These are phyloP conservation scores for Prototheca cutis DNA, from an alignment of 163 green algal species.

Conservation along the genomic window DNA sequence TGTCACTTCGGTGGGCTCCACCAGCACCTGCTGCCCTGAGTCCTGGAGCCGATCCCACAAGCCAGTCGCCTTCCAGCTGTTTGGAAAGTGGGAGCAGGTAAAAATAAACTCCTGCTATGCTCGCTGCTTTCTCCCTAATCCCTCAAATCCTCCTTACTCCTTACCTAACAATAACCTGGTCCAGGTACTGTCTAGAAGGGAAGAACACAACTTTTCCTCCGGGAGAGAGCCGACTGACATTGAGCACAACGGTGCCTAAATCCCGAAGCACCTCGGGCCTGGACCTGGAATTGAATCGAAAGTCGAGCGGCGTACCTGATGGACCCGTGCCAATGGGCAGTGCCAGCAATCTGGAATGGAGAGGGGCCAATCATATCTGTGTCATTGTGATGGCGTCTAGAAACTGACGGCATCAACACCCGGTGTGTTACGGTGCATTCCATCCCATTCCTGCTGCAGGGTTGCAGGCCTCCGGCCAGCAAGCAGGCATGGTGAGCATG, in stretches of 20 bases:
- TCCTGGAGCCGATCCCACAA: constrained; percentile 24
- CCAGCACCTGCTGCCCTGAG: constrained; percentile 46
- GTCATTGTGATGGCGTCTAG: too few species aligned
- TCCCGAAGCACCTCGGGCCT: constrained; percentile 52
- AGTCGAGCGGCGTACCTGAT: constrained; percentile 57
- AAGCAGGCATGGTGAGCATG: too few species aligned
- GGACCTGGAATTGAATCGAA: constrained; percentile 42
- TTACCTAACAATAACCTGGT: constrained; percentile 42
- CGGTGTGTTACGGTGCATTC: too few species aligned
- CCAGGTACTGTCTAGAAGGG: constrained; percentile 73
- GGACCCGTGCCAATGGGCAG: constrained; percentile 66
- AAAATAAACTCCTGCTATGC: background rate
- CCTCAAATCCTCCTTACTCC: background rate
- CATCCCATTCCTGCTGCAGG: too few species aligned
- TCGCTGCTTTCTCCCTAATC: background rate
- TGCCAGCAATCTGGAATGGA: constrained; percentile 46
- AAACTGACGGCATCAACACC: too few species aligned
- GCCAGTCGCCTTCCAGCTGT: constrained; percentile 26
- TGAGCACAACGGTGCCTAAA: constrained; percentile 69
- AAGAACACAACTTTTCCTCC: constrained; percentile 87
- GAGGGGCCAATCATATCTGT: too few species aligned
- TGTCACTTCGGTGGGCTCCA: constrained; percentile 48
- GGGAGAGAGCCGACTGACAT: constrained; percentile 45
- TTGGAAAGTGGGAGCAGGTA: constrained; percentile 5
- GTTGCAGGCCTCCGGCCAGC: too few species aligned